Percentiles rank a stretch among this genome's conserved stretches.
Evolutionary conservation across 768 basidiomycete genomes (phyloP).

Genomic region (Ramaria sp.): DNA sequence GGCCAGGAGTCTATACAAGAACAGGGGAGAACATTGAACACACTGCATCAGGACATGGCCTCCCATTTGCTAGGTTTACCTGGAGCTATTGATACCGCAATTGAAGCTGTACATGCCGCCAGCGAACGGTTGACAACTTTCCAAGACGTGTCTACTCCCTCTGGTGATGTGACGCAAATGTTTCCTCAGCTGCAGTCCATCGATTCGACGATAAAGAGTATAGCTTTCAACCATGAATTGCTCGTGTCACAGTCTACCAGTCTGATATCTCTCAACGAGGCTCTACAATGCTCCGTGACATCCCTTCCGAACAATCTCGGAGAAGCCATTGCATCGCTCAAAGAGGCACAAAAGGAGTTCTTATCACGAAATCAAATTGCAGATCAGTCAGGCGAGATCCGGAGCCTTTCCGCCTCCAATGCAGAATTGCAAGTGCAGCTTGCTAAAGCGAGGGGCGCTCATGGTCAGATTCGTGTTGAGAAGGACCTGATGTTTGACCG

Average conservation of each 20-base stretch:
- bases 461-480: constrained; percentile 73
- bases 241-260: neutral
- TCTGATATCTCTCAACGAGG: constrained; percentile 39
- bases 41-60: constrained; percentile 28
- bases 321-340: constrained; percentile 41
- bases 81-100: constrained; percentile 30
- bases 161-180: neutral
- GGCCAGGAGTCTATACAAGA: constrained; percentile 28
- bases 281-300: constrained; percentile 41
- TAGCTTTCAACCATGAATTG: neutral
- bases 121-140: neutral
- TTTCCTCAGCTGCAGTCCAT: neutral
- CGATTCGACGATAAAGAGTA: neutral
- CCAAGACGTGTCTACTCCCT: neutral
- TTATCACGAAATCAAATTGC: constrained; percentile 43
- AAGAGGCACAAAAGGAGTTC: constrained; percentile 54
- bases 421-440: constrained; percentile 63
- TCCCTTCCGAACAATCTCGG: constrained; percentile 51
- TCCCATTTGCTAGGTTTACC: constrained; percentile 28
- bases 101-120: constrained; percentile 29
- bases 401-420: constrained; percentile 40
- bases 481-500: constrained; percentile 66
- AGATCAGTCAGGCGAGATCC: constrained; percentile 57
- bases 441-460: constrained; percentile 64
- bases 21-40: constrained; percentile 30